phyloP scores from a whole-genome alignment of 495 filamentous ascomycete genomes.

The Hypoxylon fragiforme region DNA sequence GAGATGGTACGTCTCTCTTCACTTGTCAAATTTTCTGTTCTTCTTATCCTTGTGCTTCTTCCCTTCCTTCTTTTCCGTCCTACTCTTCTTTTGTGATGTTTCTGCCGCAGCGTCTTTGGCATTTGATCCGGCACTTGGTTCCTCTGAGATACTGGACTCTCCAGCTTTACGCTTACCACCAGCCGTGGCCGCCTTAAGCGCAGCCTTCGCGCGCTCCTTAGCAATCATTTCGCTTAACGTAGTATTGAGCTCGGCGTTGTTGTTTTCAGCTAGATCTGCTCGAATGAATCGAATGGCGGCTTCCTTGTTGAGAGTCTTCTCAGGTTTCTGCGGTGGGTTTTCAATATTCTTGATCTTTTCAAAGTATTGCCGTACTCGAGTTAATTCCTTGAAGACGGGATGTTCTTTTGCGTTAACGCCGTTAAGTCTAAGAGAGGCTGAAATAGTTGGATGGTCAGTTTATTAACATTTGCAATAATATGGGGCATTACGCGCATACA shows the following conservation, averaged over 20 bases:
- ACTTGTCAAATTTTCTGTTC: constrained; percentile 21
- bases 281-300: constrained; percentile 82
- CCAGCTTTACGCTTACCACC: constrained; percentile 46
- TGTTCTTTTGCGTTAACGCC: constrained; percentile 81
- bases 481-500: constrained; percentile 54
- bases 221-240: constrained; percentile 50
- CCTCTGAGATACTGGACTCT: constrained; percentile 25
- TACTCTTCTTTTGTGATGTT: constrained; percentile 35
- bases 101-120: constrained; percentile 24
- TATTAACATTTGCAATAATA: no score
- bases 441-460: constrained; percentile 40
- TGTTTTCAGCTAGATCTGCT: constrained; percentile 63
- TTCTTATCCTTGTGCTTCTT: constrained; percentile 31
- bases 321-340: constrained; percentile 55
- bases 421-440: constrained; percentile 75
- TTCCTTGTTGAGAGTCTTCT: constrained; percentile 71
- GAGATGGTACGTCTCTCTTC: background rate
- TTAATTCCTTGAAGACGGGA: constrained; percentile 80
- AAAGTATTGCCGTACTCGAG: constrained; percentile 85
- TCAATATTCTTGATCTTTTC: constrained; percentile 79
- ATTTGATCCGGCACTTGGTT: constrained; percentile 19
- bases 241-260: constrained; percentile 43
- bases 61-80: constrained; percentile 8
- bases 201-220: constrained; percentile 50
- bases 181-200: constrained; percentile 39